Percentiles rank a stretch among this genome's conserved stretches.
phyloP scores from a whole-genome alignment of 768 basidiomycete species.

The Tremella mesenterica region DNA sequence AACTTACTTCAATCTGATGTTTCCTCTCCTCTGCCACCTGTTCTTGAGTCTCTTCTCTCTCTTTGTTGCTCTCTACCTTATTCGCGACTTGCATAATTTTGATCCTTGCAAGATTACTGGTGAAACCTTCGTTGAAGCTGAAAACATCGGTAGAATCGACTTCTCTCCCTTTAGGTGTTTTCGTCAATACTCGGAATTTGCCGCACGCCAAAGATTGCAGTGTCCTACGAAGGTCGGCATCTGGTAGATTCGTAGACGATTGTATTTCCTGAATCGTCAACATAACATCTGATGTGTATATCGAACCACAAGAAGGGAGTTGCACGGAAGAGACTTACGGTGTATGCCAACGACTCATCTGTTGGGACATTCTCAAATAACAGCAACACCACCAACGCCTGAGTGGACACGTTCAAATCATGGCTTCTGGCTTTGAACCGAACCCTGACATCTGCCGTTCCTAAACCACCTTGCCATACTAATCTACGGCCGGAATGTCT shows the following conservation, averaged over 20 bases:
- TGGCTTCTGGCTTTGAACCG: constrained; percentile 70
- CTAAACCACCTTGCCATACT: constrained; percentile 83
- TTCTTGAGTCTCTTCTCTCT: constrained; percentile 80
- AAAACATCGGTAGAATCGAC: constrained; percentile 68
- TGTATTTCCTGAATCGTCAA: constrained; percentile 63
- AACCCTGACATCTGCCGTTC: constrained; percentile 79
- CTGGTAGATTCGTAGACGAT: constrained; percentile 62
- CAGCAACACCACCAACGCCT: constrained; percentile 74
- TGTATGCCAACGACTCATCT: constrained; percentile 65
- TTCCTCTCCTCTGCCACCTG: constrained; percentile 85
- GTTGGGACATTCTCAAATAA: constrained; percentile 68
- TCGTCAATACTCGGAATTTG: constrained; percentile 84
- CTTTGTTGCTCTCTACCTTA: constrained; percentile 75
- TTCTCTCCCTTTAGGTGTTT: constrained; percentile 80
- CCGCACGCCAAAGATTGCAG: constrained; percentile 93
- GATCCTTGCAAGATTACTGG: constrained; percentile 73
- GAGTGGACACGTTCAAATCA: constrained; percentile 87
- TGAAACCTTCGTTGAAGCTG: constrained; percentile 77
- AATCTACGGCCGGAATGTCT: constrained; percentile 81
- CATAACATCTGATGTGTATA: neutral
- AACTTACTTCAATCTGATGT: constrained; percentile 75
- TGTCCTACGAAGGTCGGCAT: constrained; percentile 75
- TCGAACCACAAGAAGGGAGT: neutral
- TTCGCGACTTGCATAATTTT: constrained; percentile 85
- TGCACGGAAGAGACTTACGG: constrained; percentile 50